Base-by-base conservation (phyloP, 306 rosid genomes). In the Pueraria montana region DNA sequence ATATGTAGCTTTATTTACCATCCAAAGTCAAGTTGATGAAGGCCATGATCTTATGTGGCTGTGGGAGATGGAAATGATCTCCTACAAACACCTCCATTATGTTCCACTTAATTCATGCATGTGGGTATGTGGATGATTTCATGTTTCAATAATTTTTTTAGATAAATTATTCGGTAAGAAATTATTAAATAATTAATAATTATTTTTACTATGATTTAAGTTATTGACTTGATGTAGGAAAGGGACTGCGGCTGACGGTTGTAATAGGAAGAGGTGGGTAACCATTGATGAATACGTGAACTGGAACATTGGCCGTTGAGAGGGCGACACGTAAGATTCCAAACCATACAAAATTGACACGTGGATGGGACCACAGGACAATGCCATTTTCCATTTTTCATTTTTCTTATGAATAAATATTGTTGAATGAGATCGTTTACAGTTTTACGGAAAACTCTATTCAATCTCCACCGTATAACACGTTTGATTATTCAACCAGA, bases 271-370 rank as follows among this genome's bases (percentile, higher is more conserved):
- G 59, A 6, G 85, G 82, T 83, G 84, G 82, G 53, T 59, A 78
- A 34, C 42, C 65, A 59, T 58, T 49, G 77, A 85, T 10, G 82
- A 77, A 48, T 91, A 92, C 88, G 80, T 32, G 49, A 88, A 86
- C 84, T 87, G 48, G 4, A 24, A 46, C 21, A 24, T 17, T 32
- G 69, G 79, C 88, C 87, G 86, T 73, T 59, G 73, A 72, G 59
- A 65, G 24, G 3, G 0, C 46, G 78, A 83, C 89, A 87, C 73
- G 85, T 70, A 48, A 53, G 14, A 72, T 65, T 52, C 27, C 0
- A 5, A 52, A 18, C 0, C 7, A 24, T 1, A 4, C 0, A 5
- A 1, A 0, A 0, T 8, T 9, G 90, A 88, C 91, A 82, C 92
- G 88, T 88, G 79, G 72, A 26, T 2, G 5, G 43, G 71, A 21